Evolutionary conservation across 495 filamentous ascomycete genomes (phyloP).

Genomic region (Penicillium argentinense): DNA sequence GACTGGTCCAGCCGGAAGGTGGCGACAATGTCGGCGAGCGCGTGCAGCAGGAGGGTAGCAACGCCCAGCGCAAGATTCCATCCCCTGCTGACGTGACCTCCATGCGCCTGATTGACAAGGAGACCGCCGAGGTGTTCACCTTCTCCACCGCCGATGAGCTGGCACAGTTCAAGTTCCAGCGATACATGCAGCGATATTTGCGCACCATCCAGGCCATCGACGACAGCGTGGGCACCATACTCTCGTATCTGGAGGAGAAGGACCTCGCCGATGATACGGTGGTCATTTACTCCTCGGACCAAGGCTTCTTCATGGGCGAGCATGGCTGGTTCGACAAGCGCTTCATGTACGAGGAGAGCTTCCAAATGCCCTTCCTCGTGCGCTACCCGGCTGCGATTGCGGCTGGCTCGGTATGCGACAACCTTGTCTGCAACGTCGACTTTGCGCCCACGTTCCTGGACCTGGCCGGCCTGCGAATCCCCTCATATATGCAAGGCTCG

Average conservation of each 20-base stretch:
- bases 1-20: conserved; percentile 44
- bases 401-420: conserved; percentile 30
- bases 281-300: conserved; percentile 45
- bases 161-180: conserved; percentile 47
- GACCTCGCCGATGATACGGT: conserved; percentile 38
- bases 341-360: conserved; percentile 48
- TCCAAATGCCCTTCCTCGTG: conserved; percentile 48
- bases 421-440: conserved; percentile 48
- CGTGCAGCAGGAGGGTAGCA: too few relatives aligned
- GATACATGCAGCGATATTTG: conserved; percentile 49
- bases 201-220: conserved; percentile 45
- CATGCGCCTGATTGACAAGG: conserved; percentile 38
- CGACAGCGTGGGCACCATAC: conserved; percentile 42
- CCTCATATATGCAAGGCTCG: conserved; percentile 45
- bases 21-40: conserved; percentile 12
- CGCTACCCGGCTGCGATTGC: conserved; percentile 36
- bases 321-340: conserved; percentile 52
- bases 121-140: conserved; percentile 36
- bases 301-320: conserved; percentile 50
- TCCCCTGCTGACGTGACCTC: conserved; percentile 28
- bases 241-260: conserved; percentile 36
- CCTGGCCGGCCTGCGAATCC: conserved; percentile 28
- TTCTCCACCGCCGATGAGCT: conserved; percentile 36
- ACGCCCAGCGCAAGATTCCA: conserved; percentile 40
- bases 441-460: conserved; percentile 46